Evolutionary conservation across 305 asterid genomes (phyloP).

Genomic region (Fraxinus baroniana): DNA sequence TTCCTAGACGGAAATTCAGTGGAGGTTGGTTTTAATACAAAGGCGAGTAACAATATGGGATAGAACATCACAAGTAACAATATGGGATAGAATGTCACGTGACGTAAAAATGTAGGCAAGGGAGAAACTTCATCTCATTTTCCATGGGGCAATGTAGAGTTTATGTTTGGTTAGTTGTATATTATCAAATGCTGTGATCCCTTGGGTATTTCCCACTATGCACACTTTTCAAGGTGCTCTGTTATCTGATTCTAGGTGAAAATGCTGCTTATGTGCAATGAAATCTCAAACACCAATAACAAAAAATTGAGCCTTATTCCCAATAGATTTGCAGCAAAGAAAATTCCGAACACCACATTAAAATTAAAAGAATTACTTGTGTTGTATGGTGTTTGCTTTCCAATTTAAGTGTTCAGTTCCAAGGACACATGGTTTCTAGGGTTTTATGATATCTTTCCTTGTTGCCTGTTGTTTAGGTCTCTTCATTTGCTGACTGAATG

Average conservation of each 20-base stretch:
- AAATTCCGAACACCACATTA: background rate
- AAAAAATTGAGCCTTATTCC: background rate
- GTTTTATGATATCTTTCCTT: background rate
- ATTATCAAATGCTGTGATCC: background rate
- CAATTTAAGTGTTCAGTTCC: background rate
- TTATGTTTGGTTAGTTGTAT: background rate
- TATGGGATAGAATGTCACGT: background rate
- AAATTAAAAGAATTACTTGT: background rate
- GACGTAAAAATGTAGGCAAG: background rate
- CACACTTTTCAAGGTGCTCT: background rate
- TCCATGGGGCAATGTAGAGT: background rate
- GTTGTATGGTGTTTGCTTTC: background rate
- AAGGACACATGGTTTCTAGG: background rate
- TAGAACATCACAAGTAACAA: background rate
- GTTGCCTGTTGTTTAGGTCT: background rate
- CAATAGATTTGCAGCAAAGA: background rate
- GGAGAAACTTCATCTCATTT: background rate
- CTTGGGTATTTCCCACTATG: background rate
- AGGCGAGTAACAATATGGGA: background rate
- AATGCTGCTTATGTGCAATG: background rate
- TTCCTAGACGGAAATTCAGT: background rate
- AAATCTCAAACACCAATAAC: background rate
- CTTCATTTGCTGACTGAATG: background rate
- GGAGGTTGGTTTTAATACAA: background rate
- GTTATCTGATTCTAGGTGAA: background rate